Base-by-base conservation (phyloP, 2,329 filamentous ascomycete species). In the Talaromyces pinophilus region DNA sequence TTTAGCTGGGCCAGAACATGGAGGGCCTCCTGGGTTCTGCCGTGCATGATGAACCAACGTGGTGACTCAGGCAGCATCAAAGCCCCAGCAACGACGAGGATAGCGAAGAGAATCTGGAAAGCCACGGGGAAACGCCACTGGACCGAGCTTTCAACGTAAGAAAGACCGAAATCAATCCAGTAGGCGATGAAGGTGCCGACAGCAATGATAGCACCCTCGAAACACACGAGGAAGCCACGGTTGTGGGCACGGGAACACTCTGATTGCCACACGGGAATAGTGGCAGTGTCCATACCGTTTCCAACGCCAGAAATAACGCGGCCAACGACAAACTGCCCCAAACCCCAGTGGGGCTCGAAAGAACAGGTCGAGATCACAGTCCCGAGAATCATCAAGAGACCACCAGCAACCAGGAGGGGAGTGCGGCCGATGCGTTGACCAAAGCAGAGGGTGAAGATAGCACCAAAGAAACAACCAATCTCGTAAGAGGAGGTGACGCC, bases 401-500 rank as follows among this genome's bases (percentile, higher is more conserved):
- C 82, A 62, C 87, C 87, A 54, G 83, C 78, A 70, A 87, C 84
- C 63, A 84, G 82, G 0, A 84, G 3, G 28, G 79, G 38, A 75
- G 79, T 13, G 19, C 77, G 76, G 22, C 77, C 77, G 22, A 77
- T 68, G 6, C 67, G 59, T 42, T 77, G 71, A 67, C 76, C 76
- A 13, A 69, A 73, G 50, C 70, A 66, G 19, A 75, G 70, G 8
- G 71, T 71, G 61, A 77, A 73, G 42, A 77, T 67, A 3, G 75
- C 74, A 60, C 76, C 76, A 44, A 73, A 73, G 69, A 78, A 73
- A 67, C 76, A 77, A 19, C 83, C 84, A 42, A 85, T 76, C 67
- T 85, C 82, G 71, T 85, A 86, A 68, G 83, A 84, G 17, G 83
- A 78, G 1, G 82, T 83, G 19, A 85, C 81, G 64, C 81, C 82